Base-by-base conservation (phyloP, 805 yeast species). In the Pichia nakasei region DNA sequence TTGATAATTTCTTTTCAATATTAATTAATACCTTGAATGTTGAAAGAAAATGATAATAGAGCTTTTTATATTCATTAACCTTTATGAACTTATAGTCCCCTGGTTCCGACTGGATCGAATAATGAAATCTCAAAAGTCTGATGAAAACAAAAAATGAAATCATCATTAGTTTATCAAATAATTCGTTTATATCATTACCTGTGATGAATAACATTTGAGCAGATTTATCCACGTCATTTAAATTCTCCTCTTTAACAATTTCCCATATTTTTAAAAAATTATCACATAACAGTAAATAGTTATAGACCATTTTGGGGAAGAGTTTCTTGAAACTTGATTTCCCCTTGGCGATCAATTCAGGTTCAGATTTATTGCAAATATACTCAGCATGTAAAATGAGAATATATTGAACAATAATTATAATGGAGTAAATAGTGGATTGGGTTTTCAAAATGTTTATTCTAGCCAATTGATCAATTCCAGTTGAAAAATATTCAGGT, bases 371-470 rank as follows among this genome's bases (percentile, higher is more conserved):
- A n/a, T 7, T 19, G 4, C 29, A 35, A 18, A 41, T 22, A 19
- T 34, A 29, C 33, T 54, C 57, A 38, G 43, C 42, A 39, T 54
- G 55, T 19, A 54, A 18, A 34, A 53, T 29, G 9, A 52, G 35
- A 31, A 44, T 45, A 35, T 52, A 52, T 15, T 53, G 40, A 31
- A 54, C 37, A 9, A 45, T 43, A 11, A 41, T 9, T 17, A 44
- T 34, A 22, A 41, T 37, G 5, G 45, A 21, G 27, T 33, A 38
- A 9, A 46, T 29, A 24, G 45, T 41, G 4, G 53, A 19, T 15
- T 35, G 36, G 4, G 41, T 20, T 36, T 32, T 47, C 2, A 42
- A 29, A 13, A 37, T 34, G 31, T 44, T 41, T 2, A 52, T 39
- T 19, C 45, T 39, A 22, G 43, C 39, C n/a, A 39, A 22, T 7